A percentile compares a stretch with the other conserved stretches of the same genome.
phyloP scores from a whole-genome alignment of 2,329 filamentous ascomycete species.

The Stemphylium beticola region DNA sequence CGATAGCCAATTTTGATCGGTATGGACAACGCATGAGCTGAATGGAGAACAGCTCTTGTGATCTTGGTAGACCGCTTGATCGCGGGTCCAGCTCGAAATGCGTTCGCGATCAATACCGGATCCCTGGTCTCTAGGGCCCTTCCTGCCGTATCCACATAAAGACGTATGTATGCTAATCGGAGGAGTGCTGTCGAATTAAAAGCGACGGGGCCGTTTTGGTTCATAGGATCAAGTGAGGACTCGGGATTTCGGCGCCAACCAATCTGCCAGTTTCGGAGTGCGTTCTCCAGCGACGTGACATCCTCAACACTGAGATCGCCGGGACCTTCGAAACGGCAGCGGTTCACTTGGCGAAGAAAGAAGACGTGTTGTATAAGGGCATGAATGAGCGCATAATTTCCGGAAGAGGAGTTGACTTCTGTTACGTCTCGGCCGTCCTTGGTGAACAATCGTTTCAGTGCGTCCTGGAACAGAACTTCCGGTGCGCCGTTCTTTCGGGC shows the following conservation, averaged over 20 bases:
- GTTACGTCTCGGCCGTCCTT: slow-evolving; percentile 42
- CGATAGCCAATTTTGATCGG: slow-evolving; percentile 61
- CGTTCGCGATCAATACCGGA: slow-evolving; percentile 65
- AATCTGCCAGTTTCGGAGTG: slow-evolving; percentile 52
- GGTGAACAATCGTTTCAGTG: slow-evolving; percentile 43
- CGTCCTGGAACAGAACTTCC: slow-evolving; percentile 41
- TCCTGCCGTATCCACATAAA: slow-evolving; percentile 70
- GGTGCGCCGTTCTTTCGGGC: slow-evolving; percentile 31
- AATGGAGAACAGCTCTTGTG: slow-evolving; percentile 69
- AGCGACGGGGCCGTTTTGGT: slow-evolving; percentile 66
- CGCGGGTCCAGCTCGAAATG: slow-evolving; percentile 64
- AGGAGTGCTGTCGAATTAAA: slow-evolving; percentile 69
- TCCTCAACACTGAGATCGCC: slow-evolving; percentile 48
- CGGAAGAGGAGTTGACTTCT: slow-evolving; percentile 48
- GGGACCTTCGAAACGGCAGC: slow-evolving; percentile 42
- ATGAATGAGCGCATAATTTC: slow-evolving; percentile 75
- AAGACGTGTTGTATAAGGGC: slow-evolving; percentile 76
- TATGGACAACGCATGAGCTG: slow-evolving; percentile 71
- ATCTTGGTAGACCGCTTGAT: slow-evolving; percentile 66
- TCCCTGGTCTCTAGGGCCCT: slow-evolving; percentile 70
- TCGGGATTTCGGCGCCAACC: slow-evolving; percentile 50
- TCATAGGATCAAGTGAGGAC: slow-evolving; percentile 57
- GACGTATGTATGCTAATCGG: slow-evolving; percentile 67
- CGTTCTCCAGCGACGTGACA: slow-evolving; percentile 51
- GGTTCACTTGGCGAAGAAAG: slow-evolving; percentile 63